Percentiles rank a stretch among this genome's conserved stretches.
Conservation (phyloP, 2,329 filamentous ascomycete species). For the Fusarium phyllophilum region DNA sequence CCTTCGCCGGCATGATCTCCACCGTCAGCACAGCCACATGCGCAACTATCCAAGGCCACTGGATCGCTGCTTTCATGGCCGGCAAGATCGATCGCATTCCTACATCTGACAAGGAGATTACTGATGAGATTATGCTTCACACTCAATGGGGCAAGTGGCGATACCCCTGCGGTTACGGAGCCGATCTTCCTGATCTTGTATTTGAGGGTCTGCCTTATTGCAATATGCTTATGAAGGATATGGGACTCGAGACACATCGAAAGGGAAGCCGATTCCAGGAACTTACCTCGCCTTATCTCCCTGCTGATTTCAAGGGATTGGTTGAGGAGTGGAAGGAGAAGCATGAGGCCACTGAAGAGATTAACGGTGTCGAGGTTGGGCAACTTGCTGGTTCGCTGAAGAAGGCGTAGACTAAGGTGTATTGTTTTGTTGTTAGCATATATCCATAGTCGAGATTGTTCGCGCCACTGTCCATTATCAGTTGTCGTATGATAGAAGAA, state of each 20-base stretch:
- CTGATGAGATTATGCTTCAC: slow-evolving; percentile 69
- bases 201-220: slow-evolving; percentile 76
- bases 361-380: neutral
- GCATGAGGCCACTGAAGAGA: neutral
- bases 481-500: neutral
- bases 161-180: slow-evolving; percentile 73
- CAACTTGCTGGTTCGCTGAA: neutral
- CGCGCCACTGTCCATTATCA: too few relatives aligned
- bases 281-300: slow-evolving; percentile 34
- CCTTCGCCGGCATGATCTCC: slow-evolving; percentile 48
- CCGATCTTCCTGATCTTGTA: slow-evolving; percentile 72
- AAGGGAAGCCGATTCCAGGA: slow-evolving; percentile 24
- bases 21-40: slow-evolving; percentile 49
- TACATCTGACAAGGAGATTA: slow-evolving; percentile 51
- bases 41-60: slow-evolving; percentile 56
- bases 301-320: slow-evolving; percentile 40
- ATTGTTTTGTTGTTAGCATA: neutral
- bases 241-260: slow-evolving; percentile 62
- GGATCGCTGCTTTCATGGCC: slow-evolving; percentile 68
- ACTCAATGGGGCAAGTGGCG: slow-evolving; percentile 76
- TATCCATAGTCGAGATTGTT: neutral
- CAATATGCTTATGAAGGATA: slow-evolving; percentile 68
- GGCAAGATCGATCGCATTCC: slow-evolving; percentile 54
- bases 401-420: slow-evolving; percentile 2
- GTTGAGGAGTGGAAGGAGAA: slow-evolving; percentile 43